Evolutionary conservation across 2,329 filamentous ascomycete genomes (phyloP).

Genomic region (Botrytis cinerea): DNA sequence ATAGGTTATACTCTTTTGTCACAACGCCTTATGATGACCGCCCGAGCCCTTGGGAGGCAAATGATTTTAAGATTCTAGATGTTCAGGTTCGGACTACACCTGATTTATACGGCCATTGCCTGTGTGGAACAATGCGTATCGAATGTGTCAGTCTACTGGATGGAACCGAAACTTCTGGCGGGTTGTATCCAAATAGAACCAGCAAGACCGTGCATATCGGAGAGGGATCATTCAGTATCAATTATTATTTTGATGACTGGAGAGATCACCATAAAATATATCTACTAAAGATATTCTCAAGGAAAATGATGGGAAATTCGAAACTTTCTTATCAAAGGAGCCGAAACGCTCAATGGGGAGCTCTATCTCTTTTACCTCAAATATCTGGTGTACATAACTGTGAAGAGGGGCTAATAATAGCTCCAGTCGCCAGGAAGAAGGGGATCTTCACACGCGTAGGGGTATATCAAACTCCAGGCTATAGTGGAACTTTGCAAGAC

Average conservation of each 20-base stretch:
- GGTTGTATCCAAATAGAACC: background rate
- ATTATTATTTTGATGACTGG: background rate
- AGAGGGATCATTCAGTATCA: background rate
- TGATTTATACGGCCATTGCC: background rate
- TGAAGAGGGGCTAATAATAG: background rate
- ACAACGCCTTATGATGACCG: background rate
- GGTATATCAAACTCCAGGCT: background rate
- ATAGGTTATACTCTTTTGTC: background rate
- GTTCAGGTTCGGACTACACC: background rate
- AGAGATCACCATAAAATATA: background rate
- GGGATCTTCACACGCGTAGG: background rate
- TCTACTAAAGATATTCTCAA: background rate
- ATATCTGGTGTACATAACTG: background rate
- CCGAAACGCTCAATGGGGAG: background rate
- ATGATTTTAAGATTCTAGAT: background rate
- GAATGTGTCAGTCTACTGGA: background rate
- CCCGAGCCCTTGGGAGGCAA: background rate
- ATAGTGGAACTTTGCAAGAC: background rate
- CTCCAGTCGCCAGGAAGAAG: background rate
- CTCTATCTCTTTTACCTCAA: background rate
- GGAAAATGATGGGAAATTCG: background rate
- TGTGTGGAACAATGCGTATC: background rate
- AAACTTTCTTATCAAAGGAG: background rate
- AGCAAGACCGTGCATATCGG: background rate
- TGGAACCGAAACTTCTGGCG: background rate